A percentile compares a stretch with the other conserved stretches of the same genome.
phyloP scores from a whole-genome alignment of 768 basidiomycete genomes.

The Termitomyces eurrhizus region DNA sequence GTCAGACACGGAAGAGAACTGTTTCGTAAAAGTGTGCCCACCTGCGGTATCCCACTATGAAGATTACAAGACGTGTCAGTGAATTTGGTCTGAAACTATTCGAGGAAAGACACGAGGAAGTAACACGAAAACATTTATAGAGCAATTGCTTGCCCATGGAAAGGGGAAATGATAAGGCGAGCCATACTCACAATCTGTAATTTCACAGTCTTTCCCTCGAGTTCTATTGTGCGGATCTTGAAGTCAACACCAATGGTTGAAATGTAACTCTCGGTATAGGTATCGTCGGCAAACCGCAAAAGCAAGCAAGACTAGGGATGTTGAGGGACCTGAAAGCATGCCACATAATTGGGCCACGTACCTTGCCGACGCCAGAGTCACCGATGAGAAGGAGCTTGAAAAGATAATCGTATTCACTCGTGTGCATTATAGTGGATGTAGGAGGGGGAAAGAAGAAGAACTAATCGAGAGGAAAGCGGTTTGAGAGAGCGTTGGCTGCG shows the following conservation, averaged over 20 bases:
- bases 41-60: conserved; percentile 96
- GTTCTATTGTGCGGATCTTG: conserved; percentile 98
- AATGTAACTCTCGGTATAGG: conserved; percentile 97
- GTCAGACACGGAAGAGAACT: conserved; percentile 10
- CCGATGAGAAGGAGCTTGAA: conserved; percentile 96
- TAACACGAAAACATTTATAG: neutral
- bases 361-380: conserved; percentile 95
- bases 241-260: conserved; percentile 98
- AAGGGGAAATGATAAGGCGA: conserved; percentile 8
- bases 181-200: conserved; percentile 85
- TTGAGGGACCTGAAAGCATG: conserved; percentile 18
- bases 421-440: conserved; percentile 53
- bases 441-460: conserved; percentile 22
- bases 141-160: conserved; percentile 3
- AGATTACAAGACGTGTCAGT: conserved; percentile 23
- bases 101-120: neutral
- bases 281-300: conserved; percentile 92
- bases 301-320: conserved; percentile 76
- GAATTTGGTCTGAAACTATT: neutral
- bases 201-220: conserved; percentile 98
- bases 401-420: conserved; percentile 93
- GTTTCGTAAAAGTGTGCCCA: conserved; percentile 25
- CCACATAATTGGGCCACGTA: conserved; percentile 27
- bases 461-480: conserved; percentile 24
- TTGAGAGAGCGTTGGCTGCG: conserved; percentile 28